A percentile compares a stretch with the other conserved stretches of the same genome.
Evolutionary conservation across 2,329 filamentous ascomycete species (phyloP).

Genomic region (Aspergillus jensenii): DNA sequence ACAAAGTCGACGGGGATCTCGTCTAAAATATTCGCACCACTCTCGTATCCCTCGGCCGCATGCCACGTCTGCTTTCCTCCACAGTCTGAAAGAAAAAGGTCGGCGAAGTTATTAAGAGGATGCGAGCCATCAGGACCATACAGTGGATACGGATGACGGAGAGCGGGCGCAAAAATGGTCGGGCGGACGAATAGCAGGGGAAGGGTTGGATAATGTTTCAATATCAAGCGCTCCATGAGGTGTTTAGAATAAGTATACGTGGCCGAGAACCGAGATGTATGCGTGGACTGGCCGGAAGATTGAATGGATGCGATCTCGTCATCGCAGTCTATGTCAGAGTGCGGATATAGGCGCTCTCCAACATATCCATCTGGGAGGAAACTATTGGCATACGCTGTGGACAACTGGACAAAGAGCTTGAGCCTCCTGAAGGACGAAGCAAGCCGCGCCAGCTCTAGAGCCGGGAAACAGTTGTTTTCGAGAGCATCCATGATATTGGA

Average conservation of each 20-base stretch:
- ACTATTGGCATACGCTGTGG: conserved; percentile 33
- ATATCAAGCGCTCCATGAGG: conserved; percentile 30
- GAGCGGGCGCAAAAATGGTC: conserved; percentile 31
- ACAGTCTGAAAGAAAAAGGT: conserved; percentile 24
- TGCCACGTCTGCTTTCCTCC: conserved; percentile 31
- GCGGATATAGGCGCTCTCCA: conserved; percentile 24
- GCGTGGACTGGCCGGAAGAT: conserved; percentile 14
- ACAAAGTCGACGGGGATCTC: conserved; percentile 36
- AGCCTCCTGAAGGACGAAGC: conserved; percentile 26
- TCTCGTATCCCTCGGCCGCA: conserved; percentile 26
- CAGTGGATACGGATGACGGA: conserved; percentile 29
- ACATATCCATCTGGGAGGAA: conserved; percentile 32
- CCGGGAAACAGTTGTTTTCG: conserved; percentile 33
- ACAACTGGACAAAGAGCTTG: conserved; percentile 31
- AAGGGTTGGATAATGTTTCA: conserved; percentile 27
- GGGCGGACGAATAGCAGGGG: conserved; percentile 30
- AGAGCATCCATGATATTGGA: conserved; percentile 27
- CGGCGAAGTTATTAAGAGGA: conserved; percentile 31
- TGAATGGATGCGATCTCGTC: conserved; percentile 27
- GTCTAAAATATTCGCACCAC: conserved; percentile 31
- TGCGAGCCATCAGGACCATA: conserved; percentile 33
- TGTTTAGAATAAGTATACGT: conserved; percentile 33
- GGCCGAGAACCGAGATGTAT: conserved; percentile 26
- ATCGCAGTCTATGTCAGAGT: conserved; percentile 27
- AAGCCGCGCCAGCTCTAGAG: conserved; percentile 29